These are phyloP conservation scores for Sugiyamaella chiloensis DNA, from an alignment of 805 yeast genomes.

Conservation along the genomic window DNA sequence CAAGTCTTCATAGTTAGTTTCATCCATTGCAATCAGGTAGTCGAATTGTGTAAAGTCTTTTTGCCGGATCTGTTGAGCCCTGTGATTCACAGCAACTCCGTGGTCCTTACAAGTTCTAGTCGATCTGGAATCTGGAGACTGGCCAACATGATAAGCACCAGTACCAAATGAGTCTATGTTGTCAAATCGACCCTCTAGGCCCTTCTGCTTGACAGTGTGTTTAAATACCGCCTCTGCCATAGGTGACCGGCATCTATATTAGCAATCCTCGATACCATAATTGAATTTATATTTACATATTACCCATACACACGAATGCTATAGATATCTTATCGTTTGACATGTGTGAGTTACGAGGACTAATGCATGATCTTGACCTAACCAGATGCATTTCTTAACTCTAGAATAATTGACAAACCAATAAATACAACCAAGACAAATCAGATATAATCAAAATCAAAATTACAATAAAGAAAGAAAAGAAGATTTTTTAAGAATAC, in stretches of 20 bases:
- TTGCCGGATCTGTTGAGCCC: conserved; percentile 76
- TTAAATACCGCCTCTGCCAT: conserved; percentile 95
- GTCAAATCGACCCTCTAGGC: conserved; percentile 43
- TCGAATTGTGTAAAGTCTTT: conserved; percentile 56
- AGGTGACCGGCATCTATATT: conserved; percentile 87
- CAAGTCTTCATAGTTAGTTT: conserved; percentile 44
- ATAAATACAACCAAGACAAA: too few species aligned
- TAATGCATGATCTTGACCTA: too few species aligned
- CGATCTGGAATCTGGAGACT: conserved; percentile 74
- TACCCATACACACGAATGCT: conserved; percentile 89
- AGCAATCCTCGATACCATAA: too few species aligned
- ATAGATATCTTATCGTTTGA: conserved; percentile 37
- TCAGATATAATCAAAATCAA: too few species aligned
- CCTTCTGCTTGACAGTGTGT: conserved; percentile 54
- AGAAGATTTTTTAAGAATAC: too few species aligned
- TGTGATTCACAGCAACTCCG: conserved; percentile 70
- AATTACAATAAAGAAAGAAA: too few species aligned
- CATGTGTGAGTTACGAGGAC: too few species aligned
- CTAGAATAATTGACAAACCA: too few species aligned
- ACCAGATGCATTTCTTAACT: too few species aligned
- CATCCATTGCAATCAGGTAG: conserved; percentile 58
- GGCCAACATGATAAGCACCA: conserved; percentile 79
- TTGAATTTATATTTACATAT: conserved; percentile 59
- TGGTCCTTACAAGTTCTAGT: conserved; percentile 62
- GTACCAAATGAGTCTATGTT: conserved; percentile 87